These are phyloP conservation scores for Suillus americanus DNA, from an alignment of 768 basidiomycete genomes.

Conservation along the genomic window DNA sequence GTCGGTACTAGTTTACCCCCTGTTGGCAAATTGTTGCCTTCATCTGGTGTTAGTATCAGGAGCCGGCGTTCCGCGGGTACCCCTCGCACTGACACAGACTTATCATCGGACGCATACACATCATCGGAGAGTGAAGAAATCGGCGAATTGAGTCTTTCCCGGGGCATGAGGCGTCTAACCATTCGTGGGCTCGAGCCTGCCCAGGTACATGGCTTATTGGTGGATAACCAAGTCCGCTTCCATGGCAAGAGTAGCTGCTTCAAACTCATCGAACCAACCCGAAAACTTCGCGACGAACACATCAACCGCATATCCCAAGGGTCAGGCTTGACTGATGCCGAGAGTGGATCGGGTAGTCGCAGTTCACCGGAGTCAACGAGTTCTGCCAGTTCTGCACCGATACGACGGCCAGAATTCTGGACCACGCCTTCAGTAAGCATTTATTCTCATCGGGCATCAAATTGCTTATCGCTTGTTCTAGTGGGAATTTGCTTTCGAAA, in stretches of 20 bases:
- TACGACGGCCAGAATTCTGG: conserved; percentile 55
- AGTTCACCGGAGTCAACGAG: conserved; percentile 21
- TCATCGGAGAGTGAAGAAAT: conserved; percentile 38
- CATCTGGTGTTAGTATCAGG: conserved; percentile 10
- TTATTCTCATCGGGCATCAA: conserved; percentile 1
- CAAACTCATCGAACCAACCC: conserved; percentile 52
- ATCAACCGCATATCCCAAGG: conserved; percentile 34
- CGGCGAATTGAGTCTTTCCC: conserved; percentile 39
- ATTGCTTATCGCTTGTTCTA: conserved; percentile 21
- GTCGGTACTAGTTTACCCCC: conserved; percentile 6
- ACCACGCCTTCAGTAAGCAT: conserved; percentile 49
- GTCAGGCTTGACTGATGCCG: conserved; percentile 5
- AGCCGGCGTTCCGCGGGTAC: conserved; percentile 20
- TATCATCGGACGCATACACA: conserved; percentile 25
- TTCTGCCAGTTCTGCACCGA: conserved; percentile 21
- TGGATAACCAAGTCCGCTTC: conserved; percentile 49
- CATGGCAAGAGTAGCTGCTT: conserved; percentile 63
- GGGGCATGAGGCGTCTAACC: conserved; percentile 37
- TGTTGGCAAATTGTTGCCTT: conserved; percentile 8
- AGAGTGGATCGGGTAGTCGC: conserved; percentile 15
- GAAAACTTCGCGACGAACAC: conserved; percentile 53
- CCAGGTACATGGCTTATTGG: conserved; percentile 28
- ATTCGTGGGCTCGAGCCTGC: conserved; percentile 39
- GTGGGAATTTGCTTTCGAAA: conserved; percentile 64
- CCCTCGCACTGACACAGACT: conserved; percentile 27